Evolutionary conservation across 129 eudicot species (phyloP).

Genomic region (Silybum marianum): DNA sequence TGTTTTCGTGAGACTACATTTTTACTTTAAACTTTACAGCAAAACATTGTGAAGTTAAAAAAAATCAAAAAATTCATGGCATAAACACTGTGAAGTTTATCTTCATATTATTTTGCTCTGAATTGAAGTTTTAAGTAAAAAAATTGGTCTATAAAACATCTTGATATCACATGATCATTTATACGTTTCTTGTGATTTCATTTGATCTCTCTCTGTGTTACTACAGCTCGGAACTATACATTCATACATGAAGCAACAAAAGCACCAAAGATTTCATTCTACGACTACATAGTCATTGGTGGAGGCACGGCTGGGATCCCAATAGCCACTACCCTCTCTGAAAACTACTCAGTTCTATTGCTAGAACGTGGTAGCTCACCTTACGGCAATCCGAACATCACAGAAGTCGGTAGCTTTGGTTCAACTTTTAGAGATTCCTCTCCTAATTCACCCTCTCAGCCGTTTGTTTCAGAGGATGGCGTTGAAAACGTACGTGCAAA

Average conservation of each 20-base stretch:
- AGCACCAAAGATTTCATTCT: neutral
- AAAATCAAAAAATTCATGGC: too few relatives aligned
- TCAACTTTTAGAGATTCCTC: slow-evolving; percentile 3
- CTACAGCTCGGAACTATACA: neutral
- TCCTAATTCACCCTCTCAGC: slow-evolving; percentile 56
- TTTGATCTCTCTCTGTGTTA: neutral
- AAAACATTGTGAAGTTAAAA: too few relatives aligned
- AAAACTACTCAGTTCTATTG: neutral
- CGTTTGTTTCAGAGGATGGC: slow-evolving; percentile 64
- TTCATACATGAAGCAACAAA: neutral
- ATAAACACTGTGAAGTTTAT: too few relatives aligned
- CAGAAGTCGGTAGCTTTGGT: neutral
- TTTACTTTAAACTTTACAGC: too few relatives aligned
- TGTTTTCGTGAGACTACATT: too few relatives aligned
- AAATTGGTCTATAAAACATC: too few relatives aligned
- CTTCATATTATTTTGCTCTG: too few relatives aligned
- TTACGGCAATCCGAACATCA: slow-evolving; percentile 1
- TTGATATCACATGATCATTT: neutral
- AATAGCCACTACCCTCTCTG: slow-evolving; percentile 1
- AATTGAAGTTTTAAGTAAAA: too few relatives aligned
- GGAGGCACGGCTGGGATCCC: slow-evolving; percentile 3
- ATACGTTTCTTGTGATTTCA: neutral
- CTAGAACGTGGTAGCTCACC: slow-evolving; percentile 11
- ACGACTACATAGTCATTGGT: slow-evolving; percentile 1
- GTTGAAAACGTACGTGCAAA: slow-evolving; percentile 50